Conservation (phyloP, 2,329 filamentous ascomycete species). For the Cryoendolithus antarcticus region DNA sequence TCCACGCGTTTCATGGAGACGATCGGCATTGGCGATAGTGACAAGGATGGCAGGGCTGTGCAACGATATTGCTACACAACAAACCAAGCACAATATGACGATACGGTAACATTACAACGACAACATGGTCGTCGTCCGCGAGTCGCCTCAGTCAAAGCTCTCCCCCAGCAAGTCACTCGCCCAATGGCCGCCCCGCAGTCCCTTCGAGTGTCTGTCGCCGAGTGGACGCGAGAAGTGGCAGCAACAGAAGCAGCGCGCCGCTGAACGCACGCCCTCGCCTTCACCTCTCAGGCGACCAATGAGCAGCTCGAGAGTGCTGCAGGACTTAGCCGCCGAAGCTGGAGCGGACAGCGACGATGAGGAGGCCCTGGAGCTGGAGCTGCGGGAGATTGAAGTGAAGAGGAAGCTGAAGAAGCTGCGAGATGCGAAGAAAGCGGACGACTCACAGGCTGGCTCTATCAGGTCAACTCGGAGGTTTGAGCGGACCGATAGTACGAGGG, state of each 20-base stretch:
- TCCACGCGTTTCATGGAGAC: too few species aligned
- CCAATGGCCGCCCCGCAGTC: constrained; percentile 51
- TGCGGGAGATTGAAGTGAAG: constrained; percentile 79
- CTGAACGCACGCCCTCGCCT: constrained; percentile 37
- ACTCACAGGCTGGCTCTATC: neutral
- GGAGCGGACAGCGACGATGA: constrained; percentile 45
- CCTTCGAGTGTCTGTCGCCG: constrained; percentile 56
- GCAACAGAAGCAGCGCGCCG: constrained; percentile 47
- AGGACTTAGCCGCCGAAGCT: constrained; percentile 15
- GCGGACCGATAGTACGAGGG: neutral
- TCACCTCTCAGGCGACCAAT: constrained; percentile 35
- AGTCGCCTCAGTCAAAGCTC: constrained; percentile 33
- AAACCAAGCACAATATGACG: too few species aligned
- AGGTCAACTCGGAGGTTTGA: neutral
- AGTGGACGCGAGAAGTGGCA: constrained; percentile 65
- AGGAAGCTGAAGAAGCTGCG: constrained; percentile 80
- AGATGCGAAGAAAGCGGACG: constrained; percentile 3
- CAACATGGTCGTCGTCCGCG: constrained; percentile 32
- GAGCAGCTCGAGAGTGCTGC: constrained; percentile 17
- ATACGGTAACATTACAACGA: neutral
- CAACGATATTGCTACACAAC: too few species aligned
- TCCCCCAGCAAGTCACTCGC: constrained; percentile 32
- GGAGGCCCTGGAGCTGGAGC: constrained; percentile 72
- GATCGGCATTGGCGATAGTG: too few species aligned
- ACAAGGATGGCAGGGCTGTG: too few species aligned